Conservation (phyloP, 2,329 filamentous ascomycete genomes). For the Cytospora piceae region DNA sequence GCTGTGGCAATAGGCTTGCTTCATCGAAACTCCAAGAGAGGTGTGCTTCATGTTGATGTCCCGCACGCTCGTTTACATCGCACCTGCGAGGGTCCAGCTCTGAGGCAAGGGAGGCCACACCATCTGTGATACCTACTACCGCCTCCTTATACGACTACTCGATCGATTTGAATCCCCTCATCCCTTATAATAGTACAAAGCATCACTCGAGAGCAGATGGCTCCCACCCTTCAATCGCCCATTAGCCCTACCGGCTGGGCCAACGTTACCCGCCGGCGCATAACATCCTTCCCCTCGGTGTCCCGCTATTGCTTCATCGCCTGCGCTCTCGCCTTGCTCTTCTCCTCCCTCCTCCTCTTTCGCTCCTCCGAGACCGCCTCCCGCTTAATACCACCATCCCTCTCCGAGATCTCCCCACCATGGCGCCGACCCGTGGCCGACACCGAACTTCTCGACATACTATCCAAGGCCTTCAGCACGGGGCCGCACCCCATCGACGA, state of each 20-base stretch:
- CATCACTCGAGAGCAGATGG: constrained; percentile 9
- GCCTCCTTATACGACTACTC: background rate
- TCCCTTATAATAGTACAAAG: constrained; percentile 2
- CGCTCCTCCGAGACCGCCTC: constrained; percentile 21
- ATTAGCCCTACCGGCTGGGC: constrained; percentile 24
- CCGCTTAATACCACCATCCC: constrained; percentile 15
- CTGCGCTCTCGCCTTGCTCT: constrained; percentile 23
- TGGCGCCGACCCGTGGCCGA: constrained; percentile 30
- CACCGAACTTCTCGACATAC: constrained; percentile 30
- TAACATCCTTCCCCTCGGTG: constrained; percentile 14
- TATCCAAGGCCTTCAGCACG: constrained; percentile 20
- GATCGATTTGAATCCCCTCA: background rate
- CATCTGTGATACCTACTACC: background rate
- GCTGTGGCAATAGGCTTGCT: background rate
- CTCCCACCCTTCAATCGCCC: constrained; percentile 23
- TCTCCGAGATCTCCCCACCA: constrained; percentile 24
- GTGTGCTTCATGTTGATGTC: background rate
- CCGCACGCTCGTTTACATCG: background rate
- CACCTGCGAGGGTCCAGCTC: background rate
- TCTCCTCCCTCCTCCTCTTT: constrained; percentile 28
- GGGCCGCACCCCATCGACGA: constrained; percentile 49
- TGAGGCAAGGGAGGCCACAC: background rate
- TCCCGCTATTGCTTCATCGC: constrained; percentile 27
- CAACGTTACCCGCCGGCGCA: constrained; percentile 24
- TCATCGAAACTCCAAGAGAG: background rate